Conservation (phyloP, 1,284 basidiomycete species). For the Clitocybe nebularis region DNA sequence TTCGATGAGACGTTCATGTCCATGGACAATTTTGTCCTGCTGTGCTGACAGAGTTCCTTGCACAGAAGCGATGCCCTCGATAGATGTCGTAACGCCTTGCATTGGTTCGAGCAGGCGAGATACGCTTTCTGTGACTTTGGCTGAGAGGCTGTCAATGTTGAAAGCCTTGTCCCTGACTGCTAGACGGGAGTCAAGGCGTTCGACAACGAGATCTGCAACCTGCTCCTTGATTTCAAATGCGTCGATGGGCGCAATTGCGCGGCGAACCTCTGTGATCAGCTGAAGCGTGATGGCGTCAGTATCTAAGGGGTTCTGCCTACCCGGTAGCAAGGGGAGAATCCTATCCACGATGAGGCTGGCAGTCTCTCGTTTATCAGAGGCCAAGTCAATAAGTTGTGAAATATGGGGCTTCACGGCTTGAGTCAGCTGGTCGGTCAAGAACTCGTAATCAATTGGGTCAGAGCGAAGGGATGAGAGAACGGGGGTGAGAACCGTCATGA, state of each 20-base stretch:
- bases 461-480: constrained; percentile 52
- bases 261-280: constrained; percentile 63
- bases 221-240: constrained; percentile 82
- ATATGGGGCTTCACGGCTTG: constrained; percentile 86
- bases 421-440: constrained; percentile 65
- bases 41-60: constrained; percentile 38
- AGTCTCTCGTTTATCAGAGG: constrained; percentile 82
- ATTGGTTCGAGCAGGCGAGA: constrained; percentile 46
- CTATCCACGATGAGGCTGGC: constrained; percentile 73
- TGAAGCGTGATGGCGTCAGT: constrained; percentile 51
- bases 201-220: constrained; percentile 80
- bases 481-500: constrained; percentile 60
- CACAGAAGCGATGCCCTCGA: constrained; percentile 37
- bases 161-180: constrained; percentile 69
- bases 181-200: constrained; percentile 74
- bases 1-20: constrained; percentile 29
- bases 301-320: constrained; percentile 46
- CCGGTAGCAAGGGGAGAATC: constrained; percentile 63
- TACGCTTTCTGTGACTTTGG: constrained; percentile 53
- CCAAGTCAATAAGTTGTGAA: constrained; percentile 78
- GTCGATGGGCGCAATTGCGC: constrained; percentile 69
- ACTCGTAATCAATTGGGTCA: constrained; percentile 73
- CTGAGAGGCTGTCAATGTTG: constrained; percentile 56
- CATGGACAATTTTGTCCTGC: constrained; percentile 33
- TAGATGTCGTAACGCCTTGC: constrained; percentile 27